phyloP scores from a whole-genome alignment of 169 alveolate genomes.

The Besnoitia besnoiti region DNA sequence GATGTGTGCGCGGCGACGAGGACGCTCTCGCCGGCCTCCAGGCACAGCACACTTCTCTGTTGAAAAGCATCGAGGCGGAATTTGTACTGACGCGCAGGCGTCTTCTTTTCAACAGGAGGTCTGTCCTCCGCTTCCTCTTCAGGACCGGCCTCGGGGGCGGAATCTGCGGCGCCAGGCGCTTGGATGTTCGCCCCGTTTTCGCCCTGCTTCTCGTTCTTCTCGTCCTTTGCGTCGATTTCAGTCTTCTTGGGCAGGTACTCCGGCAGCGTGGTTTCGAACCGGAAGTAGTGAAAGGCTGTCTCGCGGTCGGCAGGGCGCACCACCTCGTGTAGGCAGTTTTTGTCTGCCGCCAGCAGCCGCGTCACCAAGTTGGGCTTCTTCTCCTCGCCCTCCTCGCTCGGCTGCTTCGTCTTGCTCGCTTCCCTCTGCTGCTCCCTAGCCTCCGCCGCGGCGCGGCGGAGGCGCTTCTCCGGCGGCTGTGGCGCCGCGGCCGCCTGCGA shows the following conservation, averaged over 20 bases:
- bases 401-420: neutral
- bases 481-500: neutral
- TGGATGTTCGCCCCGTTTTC: no score
- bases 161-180: neutral
- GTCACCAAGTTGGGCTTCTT: neutral
- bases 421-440: neutral
- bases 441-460: neutral
- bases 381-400: neutral
- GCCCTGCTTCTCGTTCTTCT: no score
- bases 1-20: conserved; percentile 99
- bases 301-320: neutral
- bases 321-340: conserved; percentile 25
- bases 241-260: neutral
- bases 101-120: neutral
- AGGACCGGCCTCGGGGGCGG: neutral
- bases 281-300: neutral
- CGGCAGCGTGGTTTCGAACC: neutral
- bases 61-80: conserved; percentile 96
- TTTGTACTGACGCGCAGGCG: conserved; percentile 91
- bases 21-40: conserved; percentile 95
- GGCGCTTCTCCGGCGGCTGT: neutral
- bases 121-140: neutral
- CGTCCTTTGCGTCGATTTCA: no score
- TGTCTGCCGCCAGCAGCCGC: neutral
- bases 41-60: conserved; percentile 92